Base-by-base conservation (phyloP, 1,139 yeast genomes). In the Debaryomyces subglobosus region DNA sequence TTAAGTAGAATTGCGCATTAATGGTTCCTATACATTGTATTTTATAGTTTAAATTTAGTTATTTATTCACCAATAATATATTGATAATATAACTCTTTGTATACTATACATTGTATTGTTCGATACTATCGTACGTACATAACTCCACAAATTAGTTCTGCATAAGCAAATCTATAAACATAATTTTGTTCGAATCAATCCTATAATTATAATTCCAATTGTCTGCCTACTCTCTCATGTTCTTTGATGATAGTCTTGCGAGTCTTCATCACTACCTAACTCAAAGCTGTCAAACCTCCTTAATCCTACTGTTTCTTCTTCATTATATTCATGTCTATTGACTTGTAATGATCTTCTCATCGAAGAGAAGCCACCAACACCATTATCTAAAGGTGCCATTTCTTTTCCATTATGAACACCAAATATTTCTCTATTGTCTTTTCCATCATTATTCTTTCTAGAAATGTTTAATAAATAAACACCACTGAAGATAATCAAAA, bases 401-500 rank as follows among this genome's bases (percentile, higher is more conserved):
- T 76, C 81, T 58, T 74, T 74, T 46, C 75, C 72, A 44, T 62
- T 66, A 81, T 88, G 74, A 72, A 91, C 66, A 67, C 90, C 70
- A 77, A 79, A 57, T 76, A 88, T 61, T 77, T 85, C 73, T 71
- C 85, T 76, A 46, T 74, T 61, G 21, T 40, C 43, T 49, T 74
- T 73, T 41, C 79, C 82, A 43, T 80, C 82, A 48, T 81, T 79
- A 47, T 80, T 85, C 57, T 86, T 82, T 61, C 96, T 79, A 2
- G 95, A 82, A 44, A 90, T 82, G 67, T 91, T 91, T 61, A 90
- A 78, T 50, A 90, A 74, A 62, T 86, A 90, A 20, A 90, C 97
- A 27, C 97, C 97, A 50, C 90, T 80, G 68, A 90, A 91, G 50
- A 91, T 90, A 61, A 89, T 88, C 55, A 89, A 77, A 67, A 90